phyloP scores from a whole-genome alignment of 345 rosid genomes.

The Combretum micranthum region DNA sequence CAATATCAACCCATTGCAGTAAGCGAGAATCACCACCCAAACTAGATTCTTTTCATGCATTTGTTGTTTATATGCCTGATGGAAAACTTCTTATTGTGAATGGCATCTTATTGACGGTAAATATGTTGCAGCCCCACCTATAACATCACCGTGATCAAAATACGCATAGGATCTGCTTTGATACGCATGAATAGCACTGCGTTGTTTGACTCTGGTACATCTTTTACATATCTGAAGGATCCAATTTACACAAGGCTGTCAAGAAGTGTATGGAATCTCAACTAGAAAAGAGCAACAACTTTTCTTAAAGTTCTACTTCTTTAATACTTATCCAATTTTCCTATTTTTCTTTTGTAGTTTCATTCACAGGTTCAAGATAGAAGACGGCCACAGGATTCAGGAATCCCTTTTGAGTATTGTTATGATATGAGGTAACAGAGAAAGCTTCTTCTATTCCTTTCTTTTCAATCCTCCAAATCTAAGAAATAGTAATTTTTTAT shows the following conservation, averaged over 20 bases:
- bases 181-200: conserved; percentile 50
- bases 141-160: conserved; percentile 52
- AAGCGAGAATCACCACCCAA: conserved; percentile 46
- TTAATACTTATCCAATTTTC: conserved; percentile 3
- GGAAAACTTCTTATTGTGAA: conserved; percentile 4
- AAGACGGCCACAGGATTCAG: conserved; percentile 47
- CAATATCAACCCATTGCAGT: conserved; percentile 71
- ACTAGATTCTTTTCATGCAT: conserved; percentile 10
- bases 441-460: neutral
- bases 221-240: conserved; percentile 71
- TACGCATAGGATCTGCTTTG: conserved; percentile 53
- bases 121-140: conserved; percentile 58
- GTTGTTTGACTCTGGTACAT: conserved; percentile 81
- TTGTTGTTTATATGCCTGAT: conserved; percentile 5
- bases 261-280: conserved; percentile 44
- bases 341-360: conserved; percentile 39
- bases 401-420: conserved; percentile 79
- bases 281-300: neutral
- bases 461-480: conserved; percentile 4
- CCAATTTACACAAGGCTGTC: conserved; percentile 48
- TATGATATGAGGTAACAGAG: conserved; percentile 60
- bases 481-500: conserved; percentile 11
- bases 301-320: neutral
- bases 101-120: conserved; percentile 1
- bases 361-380: conserved; percentile 64